Percentiles rank a stretch among this genome's conserved stretches.
Conservation (phyloP, 495 filamentous ascomycete genomes). For the Penicillium angulare region DNA sequence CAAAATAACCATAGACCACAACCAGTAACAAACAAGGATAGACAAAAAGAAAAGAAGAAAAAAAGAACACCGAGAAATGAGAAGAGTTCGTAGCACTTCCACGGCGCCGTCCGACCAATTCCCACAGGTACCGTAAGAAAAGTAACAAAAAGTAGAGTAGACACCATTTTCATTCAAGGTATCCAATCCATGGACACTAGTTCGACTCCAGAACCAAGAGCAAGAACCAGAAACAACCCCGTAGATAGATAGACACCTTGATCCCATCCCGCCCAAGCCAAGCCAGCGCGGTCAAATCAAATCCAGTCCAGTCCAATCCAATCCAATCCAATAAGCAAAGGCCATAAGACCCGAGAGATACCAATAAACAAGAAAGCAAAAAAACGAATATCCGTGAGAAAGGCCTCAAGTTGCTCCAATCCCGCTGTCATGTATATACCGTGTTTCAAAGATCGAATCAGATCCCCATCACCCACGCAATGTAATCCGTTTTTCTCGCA, state of each 20-base stretch:
- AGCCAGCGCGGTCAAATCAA: slow-evolving; percentile 8
- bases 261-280: slow-evolving; percentile 14
- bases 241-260: background rate
- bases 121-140: slow-evolving; percentile 8
- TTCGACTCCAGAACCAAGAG: slow-evolving; percentile 5
- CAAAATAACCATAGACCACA: slow-evolving; percentile 8
- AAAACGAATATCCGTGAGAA: background rate
- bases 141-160: background rate
- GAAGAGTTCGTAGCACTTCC: slow-evolving; percentile 6
- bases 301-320: slow-evolving; percentile 7
- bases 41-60: slow-evolving; percentile 13
- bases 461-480: slow-evolving; percentile 12
- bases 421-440: slow-evolving; percentile 16
- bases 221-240: background rate
- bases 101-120: slow-evolving; percentile 12
- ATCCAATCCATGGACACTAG: slow-evolving; percentile 4
- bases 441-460: slow-evolving; percentile 5
- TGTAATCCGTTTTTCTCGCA: slow-evolving; percentile 14
- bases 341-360: background rate
- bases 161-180: background rate
- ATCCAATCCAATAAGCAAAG: slow-evolving; percentile 14
- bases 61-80: slow-evolving; percentile 17
- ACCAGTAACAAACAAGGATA: slow-evolving; percentile 10
- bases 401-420: too few species aligned
- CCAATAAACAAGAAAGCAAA: background rate